Base-by-base conservation (phyloP, 306 rosid genomes). In the Sechiopsis laciniata region DNA sequence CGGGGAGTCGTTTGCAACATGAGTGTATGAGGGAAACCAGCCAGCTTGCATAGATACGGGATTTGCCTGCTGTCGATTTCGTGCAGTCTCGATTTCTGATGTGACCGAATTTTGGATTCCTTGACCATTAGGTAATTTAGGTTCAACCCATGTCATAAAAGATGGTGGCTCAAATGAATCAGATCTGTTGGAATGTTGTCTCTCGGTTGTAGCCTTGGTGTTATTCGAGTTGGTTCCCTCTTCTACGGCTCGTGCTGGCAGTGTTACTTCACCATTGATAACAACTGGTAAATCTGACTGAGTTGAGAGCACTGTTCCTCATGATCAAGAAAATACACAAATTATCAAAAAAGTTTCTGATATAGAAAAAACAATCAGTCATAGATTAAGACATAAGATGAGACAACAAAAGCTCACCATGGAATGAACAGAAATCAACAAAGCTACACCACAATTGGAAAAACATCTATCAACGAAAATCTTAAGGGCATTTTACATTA, bases 1-100 rank as follows among this genome's bases (percentile, higher is more conserved):
- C 21, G 73, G 84, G 15, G 95, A 86, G 58, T 90, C 95, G 1
- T 83, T 85, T 12, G 75, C 80, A 48, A 80, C 85, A 19, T 90
- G 88, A 70, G 87, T 83, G 15, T 81, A 64, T 59, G 91, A 85
- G 55, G 98, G 97, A 74, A 90, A 89, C 98, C 97, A 94, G 75
- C 75, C 96, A 21, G 91, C 86, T 76, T 86, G 91, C 50, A 72
- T 26, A 24, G 87, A 55, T 53, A 71, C 58, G 7, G 88, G 46
- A 61, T 66, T 75, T 6, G 79, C 56, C 76, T 76, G 85, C 66
- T 78, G 82, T 4, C 48, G 63, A 75, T 77, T 78, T 50, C 54
- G 81, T 12, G 69, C 80, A 16, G 75, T 86, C 68, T 75, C 83
- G 69, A 51, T 78, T 72, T 88, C 89, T 0, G 85, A 76, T 42